Percentiles rank a stretch among this genome's conserved stretches.
Conservation (phyloP, 805 yeast genomes). For the Lachancea meyersii region DNA sequence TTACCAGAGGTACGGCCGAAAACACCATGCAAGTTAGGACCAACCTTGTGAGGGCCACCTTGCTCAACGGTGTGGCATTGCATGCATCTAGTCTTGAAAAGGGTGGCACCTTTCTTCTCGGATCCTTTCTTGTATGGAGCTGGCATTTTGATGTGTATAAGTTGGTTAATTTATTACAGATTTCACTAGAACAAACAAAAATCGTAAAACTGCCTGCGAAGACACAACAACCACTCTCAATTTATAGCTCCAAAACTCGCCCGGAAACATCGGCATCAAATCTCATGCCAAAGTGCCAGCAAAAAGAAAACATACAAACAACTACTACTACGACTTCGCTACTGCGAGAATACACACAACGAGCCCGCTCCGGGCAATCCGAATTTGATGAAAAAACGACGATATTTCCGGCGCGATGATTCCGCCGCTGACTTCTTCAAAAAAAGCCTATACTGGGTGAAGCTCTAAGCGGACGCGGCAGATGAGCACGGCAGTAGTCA, state of each 20-base stretch:
- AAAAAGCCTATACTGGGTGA: too few species aligned
- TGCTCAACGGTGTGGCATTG: slow-evolving; percentile 97
- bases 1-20: slow-evolving; percentile 88
- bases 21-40: slow-evolving; percentile 96
- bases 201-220: not conserved
- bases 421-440: too few species aligned
- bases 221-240: slow-evolving; percentile 1
- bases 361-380: too few species aligned
- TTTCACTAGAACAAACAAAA: not conserved
- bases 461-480: too few species aligned
- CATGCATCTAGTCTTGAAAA: slow-evolving; percentile 97
- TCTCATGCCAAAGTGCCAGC: not conserved
- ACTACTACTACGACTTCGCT: not conserved
- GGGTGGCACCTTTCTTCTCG: slow-evolving; percentile 92
- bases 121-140: slow-evolving; percentile 42
- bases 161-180: not conserved
- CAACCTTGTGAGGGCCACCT: slow-evolving; percentile 98
- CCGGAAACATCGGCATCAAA: slow-evolving; percentile 18
- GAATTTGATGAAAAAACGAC: too few species aligned
- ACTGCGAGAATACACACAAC: too few species aligned
- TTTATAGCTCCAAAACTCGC: slow-evolving; percentile 1
- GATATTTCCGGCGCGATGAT: too few species aligned
- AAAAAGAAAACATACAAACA: not conserved
- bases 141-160: slow-evolving; percentile 16
- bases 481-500: too few species aligned